Conservation (phyloP, 2,329 filamentous ascomycete genomes). For the Colletotrichum cordylinicola region DNA sequence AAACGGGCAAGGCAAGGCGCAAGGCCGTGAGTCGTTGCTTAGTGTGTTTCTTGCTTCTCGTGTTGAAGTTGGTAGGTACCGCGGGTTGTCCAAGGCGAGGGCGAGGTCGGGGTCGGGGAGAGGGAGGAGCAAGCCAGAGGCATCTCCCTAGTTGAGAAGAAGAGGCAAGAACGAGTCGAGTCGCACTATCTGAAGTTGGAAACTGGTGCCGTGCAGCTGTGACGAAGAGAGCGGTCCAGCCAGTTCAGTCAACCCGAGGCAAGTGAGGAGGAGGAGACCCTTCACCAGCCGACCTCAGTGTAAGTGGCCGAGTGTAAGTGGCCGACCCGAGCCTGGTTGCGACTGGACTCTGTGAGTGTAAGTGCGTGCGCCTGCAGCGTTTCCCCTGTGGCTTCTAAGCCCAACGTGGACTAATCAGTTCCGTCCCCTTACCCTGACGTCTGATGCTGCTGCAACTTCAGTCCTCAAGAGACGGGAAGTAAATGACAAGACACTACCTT, state of each 20-base stretch:
- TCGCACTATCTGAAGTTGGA: not conserved
- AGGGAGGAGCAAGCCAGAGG: not conserved
- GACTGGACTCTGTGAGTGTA: not conserved
- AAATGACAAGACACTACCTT: not conserved
- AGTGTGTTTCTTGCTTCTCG: slow-evolving; percentile 13
- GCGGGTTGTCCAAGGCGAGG: not conserved
- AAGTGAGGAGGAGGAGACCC: not conserved
- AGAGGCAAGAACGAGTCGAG: not conserved
- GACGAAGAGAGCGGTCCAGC: not conserved
- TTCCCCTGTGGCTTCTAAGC: not conserved
- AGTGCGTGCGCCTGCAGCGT: not conserved
- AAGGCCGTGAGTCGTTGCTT: slow-evolving; percentile 4
- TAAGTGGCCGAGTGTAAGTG: not conserved
- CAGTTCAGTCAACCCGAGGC: not conserved
- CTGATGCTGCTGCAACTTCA: not conserved
- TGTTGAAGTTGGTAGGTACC: slow-evolving; percentile 1
- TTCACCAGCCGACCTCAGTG: not conserved
- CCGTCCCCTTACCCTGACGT: not conserved
- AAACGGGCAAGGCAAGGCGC: not conserved
- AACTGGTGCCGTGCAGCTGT: not conserved
- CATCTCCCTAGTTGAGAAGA: not conserved
- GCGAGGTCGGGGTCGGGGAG: not conserved
- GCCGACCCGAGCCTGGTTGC: not conserved
- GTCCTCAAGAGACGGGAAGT: not conserved
- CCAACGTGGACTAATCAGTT: not conserved